A percentile compares a stretch with the other conserved stretches of the same genome.
phyloP scores from a whole-genome alignment of 371 early-diverging fungal genomes.

The Phascolomyces articulosus region DNA sequence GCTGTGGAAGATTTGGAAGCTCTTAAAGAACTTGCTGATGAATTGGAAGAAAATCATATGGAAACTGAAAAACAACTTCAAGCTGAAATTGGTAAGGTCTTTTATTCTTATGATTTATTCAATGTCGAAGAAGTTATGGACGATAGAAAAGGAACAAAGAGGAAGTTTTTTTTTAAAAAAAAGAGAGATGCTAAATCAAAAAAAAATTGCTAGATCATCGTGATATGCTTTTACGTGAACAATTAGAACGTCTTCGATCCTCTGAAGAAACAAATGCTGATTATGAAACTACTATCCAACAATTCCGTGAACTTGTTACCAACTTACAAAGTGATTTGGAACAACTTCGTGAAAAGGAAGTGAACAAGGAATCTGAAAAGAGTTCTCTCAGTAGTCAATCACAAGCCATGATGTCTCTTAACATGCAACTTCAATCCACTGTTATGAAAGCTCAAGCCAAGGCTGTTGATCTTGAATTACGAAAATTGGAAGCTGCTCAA shows the following conservation, averaged over 20 bases:
- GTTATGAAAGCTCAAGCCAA: conserved; percentile 87
- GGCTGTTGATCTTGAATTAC: conserved; percentile 87
- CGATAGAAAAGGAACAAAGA: no score
- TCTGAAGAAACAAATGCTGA: conserved; percentile 85
- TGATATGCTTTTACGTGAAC: conserved; percentile 69
- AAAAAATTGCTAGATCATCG: conserved; percentile 53
- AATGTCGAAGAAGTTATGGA: no score
- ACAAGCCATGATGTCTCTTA: conserved; percentile 86
- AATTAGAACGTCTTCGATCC: conserved; percentile 58
- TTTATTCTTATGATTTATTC: no score
- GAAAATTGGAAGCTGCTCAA: conserved; percentile 83
- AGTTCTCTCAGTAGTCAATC: conserved; percentile 67
- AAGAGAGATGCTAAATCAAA: not conserved
- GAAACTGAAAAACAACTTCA: conserved; percentile 86
- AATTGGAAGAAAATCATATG: conserved; percentile 88
- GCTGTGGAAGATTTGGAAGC: conserved; percentile 90
- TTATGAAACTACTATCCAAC: conserved; percentile 81
- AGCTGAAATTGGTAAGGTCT: conserved; percentile 71
- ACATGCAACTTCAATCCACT: conserved; percentile 78
- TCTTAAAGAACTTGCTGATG: conserved; percentile 87
- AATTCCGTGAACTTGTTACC: conserved; percentile 85
- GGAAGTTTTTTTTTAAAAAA: no score
- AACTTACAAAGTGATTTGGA: conserved; percentile 77
- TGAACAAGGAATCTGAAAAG: conserved; percentile 54
- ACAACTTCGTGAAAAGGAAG: conserved; percentile 68